Evolutionary conservation across 805 yeast genomes (phyloP).

Genomic region (Metschnikowia henanensis): DNA sequence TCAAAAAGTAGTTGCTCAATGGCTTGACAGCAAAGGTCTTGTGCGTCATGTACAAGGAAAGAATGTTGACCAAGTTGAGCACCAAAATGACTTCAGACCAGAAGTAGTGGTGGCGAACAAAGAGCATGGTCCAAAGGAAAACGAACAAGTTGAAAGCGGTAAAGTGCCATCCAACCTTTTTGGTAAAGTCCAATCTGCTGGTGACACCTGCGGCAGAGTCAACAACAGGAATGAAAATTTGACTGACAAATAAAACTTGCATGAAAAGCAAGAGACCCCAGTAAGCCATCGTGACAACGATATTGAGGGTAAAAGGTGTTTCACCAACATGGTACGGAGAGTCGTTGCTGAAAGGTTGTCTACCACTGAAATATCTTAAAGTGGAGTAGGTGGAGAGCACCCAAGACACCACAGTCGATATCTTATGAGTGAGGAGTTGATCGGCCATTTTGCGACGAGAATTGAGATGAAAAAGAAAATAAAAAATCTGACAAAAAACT

Average conservation of each 20-base stretch:
- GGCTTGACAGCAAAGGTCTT: conserved; percentile 59
- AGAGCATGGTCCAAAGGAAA: conserved; percentile 64
- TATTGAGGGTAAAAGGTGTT: conserved; percentile 71
- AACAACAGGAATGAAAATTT: conserved; percentile 40
- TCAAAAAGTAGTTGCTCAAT: conserved; percentile 49
- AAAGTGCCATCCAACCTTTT: conserved; percentile 59
- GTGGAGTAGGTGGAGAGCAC: conserved; percentile 56
- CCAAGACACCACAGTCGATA: conserved; percentile 52
- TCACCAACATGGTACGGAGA: conserved; percentile 52
- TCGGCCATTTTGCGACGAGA: conserved; percentile 6
- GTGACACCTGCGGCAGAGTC: conserved; percentile 16
- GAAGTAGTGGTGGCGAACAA: conserved; percentile 58
- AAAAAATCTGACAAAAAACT: not conserved
- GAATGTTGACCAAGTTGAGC: conserved; percentile 58
- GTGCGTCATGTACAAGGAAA: conserved; percentile 55
- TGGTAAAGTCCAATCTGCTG: conserved; percentile 27
- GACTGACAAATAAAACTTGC: conserved; percentile 53
- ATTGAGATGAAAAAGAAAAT: not conserved
- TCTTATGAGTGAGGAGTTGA: conserved; percentile 33
- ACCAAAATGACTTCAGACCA: conserved; percentile 58
- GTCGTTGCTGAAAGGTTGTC: conserved; percentile 45
- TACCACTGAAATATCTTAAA: conserved; percentile 56
- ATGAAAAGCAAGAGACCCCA: conserved; percentile 56
- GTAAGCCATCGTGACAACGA: conserved; percentile 48
- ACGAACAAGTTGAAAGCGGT: conserved; percentile 58